These are phyloP conservation scores for Fusarium longipes DNA, from an alignment of 2,329 filamentous ascomycete species.

Conservation along the genomic window DNA sequence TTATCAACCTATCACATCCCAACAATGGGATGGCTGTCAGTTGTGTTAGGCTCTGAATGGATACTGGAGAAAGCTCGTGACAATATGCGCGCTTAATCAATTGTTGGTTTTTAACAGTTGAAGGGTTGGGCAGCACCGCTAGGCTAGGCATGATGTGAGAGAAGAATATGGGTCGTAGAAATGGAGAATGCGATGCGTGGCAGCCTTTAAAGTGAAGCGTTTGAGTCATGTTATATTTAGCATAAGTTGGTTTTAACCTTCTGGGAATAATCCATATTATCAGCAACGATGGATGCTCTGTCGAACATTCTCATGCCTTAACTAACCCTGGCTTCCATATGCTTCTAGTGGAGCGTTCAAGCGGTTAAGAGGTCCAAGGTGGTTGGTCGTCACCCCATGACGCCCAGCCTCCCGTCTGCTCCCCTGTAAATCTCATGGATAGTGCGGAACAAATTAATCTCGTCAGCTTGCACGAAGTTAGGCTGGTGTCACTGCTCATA, in stretches of 20 bases:
- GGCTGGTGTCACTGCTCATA: background rate
- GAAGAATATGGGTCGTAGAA: conserved; percentile 14
- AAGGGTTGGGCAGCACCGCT: conserved; percentile 40
- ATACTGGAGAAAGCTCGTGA: conserved; percentile 25
- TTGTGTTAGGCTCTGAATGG: conserved; percentile 36
- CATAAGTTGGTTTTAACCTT: background rate
- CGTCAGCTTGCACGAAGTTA: background rate
- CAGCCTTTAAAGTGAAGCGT: conserved; percentile 11
- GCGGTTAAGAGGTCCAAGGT: conserved; percentile 35
- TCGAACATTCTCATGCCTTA: conserved; percentile 9
- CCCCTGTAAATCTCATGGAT: conserved; percentile 26
- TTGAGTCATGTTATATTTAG: conserved; percentile 26
- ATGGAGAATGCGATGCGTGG: conserved; percentile 32
- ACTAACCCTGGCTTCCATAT: conserved; percentile 12
- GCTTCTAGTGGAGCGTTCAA: conserved; percentile 8
- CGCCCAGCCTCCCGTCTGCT: conserved; percentile 19
- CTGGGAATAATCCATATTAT: background rate
- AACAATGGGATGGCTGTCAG: conserved; percentile 13
- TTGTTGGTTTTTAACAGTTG: conserved; percentile 6
- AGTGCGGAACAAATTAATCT: background rate
- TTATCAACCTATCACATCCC: conserved; percentile 25
- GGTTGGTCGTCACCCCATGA: conserved; percentile 31
- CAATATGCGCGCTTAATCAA: conserved; percentile 33
- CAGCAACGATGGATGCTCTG: background rate
- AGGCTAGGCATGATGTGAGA: conserved; percentile 21